Conservation (phyloP, 179 eudicot genomes). For the Beta lomatogona region DNA sequence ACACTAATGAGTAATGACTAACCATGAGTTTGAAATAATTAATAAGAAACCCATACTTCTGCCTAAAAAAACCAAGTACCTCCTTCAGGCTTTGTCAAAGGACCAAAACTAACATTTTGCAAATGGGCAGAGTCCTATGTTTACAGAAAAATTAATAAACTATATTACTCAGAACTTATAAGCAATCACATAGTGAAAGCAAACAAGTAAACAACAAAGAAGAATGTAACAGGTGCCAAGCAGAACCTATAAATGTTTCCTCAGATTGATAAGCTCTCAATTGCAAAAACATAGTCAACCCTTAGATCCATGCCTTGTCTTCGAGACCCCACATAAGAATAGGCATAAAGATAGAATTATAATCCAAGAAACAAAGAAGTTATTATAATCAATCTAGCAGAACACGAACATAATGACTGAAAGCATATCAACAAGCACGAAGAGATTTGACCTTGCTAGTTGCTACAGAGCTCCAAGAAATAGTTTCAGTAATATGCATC, state of each 20-base stretch:
- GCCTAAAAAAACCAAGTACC: background rate
- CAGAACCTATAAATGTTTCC: constrained; percentile 4
- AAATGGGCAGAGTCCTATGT: background rate
- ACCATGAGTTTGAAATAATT: background rate
- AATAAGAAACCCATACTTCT: background rate
- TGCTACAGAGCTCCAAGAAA: background rate
- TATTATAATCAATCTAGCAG: background rate
- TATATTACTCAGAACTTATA: background rate
- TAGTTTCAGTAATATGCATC: background rate
- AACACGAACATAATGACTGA: background rate
- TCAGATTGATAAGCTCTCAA: background rate
- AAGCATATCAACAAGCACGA: background rate
- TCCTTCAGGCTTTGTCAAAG: background rate
- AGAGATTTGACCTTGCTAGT: background rate
- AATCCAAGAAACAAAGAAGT: background rate
- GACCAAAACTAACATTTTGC: background rate
- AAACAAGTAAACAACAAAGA: constrained; percentile 9
- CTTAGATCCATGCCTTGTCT: constrained; percentile 4
- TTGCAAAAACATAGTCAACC: background rate
- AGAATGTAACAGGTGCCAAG: background rate
- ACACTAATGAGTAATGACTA: too few relatives aligned
- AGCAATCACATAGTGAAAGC: background rate
- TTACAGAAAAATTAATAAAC: background rate
- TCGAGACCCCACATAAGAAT: background rate
- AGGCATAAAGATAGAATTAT: background rate